Evolutionary conservation across 192 early-diverging fungal genomes (phyloP).

Genomic region (Spizellomyces sp.): DNA sequence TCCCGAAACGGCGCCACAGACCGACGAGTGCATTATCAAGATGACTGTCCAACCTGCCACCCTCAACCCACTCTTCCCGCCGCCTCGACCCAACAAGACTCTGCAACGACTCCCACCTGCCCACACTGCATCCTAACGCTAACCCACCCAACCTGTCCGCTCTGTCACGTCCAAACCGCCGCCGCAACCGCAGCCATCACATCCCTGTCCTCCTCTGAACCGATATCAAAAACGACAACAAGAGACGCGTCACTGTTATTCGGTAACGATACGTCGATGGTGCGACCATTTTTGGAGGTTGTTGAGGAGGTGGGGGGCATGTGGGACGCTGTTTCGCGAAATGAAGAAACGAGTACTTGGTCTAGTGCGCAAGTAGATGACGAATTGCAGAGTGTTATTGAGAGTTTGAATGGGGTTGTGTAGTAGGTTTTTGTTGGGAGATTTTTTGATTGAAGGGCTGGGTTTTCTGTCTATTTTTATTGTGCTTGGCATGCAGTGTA

Average conservation of each 20-base stretch:
- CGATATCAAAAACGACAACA: neutral
- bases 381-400: neutral
- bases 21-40: neutral
- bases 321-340: neutral
- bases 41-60: neutral
- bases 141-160: neutral
- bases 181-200: neutral
- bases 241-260: constrained; percentile 28
- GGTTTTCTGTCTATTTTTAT: no score
- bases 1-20: neutral
- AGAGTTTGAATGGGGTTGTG: neutral
- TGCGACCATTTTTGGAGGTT: constrained; percentile 18
- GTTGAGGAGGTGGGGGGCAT: constrained; percentile 1
- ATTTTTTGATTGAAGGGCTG: no score
- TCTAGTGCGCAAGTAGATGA: neutral
- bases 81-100: neutral
- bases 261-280: constrained; percentile 30
- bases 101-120: neutral
- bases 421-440: no score
- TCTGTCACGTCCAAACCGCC: neutral
- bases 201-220: neutral
- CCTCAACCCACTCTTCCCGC: neutral
- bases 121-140: neutral
- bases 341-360: neutral
- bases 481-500: no score